A percentile compares a stretch with the other conserved stretches of the same genome.
These are phyloP conservation scores for Diospyros lotus DNA, from an alignment of 148 eudicot species.

Conservation along the genomic window DNA sequence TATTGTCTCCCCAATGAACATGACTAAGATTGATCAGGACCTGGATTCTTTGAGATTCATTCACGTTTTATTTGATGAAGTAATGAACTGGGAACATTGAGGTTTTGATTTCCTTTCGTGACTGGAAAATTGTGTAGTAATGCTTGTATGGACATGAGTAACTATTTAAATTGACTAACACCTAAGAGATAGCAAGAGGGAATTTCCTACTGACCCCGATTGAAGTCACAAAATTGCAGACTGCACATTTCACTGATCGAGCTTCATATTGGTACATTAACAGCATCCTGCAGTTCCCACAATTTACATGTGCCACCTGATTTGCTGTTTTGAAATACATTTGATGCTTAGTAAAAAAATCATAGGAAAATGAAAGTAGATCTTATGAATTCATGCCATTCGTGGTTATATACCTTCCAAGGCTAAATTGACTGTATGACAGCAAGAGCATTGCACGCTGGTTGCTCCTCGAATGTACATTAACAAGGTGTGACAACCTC, in stretches of 20 bases:
- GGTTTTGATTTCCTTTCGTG: constrained; percentile 1
- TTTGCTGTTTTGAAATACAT: constrained; percentile 45
- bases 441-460: constrained; percentile 87
- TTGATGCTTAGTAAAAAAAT: not conserved
- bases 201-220: constrained; percentile 47
- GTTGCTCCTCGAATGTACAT: constrained; percentile 93
- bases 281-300: constrained; percentile 81
- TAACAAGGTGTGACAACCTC: constrained; percentile 84
- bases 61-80: not conserved
- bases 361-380: not conserved
- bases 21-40: not conserved
- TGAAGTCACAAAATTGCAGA: constrained; percentile 81
- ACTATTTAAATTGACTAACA: not conserved
- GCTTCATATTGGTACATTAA: constrained; percentile 88
- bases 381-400: not conserved
- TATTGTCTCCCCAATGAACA: too few species aligned
- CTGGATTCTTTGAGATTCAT: not conserved
- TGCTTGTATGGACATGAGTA: not conserved
- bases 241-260: constrained; percentile 76
- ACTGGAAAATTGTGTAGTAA: not conserved
- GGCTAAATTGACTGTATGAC: constrained; percentile 83
- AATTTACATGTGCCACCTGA: constrained; percentile 89
- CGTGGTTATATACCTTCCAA: constrained; percentile 49
- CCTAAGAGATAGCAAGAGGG: not conserved
- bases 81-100: not conserved